Base-by-base conservation (phyloP, 1,284 basidiomycete genomes). In the Erythrobasidium hasegawianum region DNA sequence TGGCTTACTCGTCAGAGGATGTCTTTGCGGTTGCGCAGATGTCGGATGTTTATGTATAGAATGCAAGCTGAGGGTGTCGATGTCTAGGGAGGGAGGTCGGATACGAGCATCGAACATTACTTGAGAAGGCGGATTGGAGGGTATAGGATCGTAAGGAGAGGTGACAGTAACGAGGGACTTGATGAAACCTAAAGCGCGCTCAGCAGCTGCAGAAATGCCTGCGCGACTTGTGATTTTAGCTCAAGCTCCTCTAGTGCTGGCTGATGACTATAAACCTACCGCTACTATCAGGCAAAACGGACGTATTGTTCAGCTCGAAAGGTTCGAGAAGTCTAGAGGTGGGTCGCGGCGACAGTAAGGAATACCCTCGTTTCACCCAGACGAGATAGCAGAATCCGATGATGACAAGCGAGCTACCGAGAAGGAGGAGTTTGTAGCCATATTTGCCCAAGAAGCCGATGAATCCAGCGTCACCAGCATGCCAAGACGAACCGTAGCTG, bases 401-500 rank as follows among this genome's bases (percentile, higher is more conserved):
- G 45, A 67, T 33, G 38, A 67, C 58, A 1, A 67, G 24, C 1
- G 27, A 43, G 38, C 58, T 60, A 7, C 64, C 64, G 11, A 59
- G 22, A 29, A 59, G 50, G n/a, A 67, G 58, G 45, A 67, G 53
- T 7, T 50, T 29, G 29, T 67, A 59, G n/a, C 64, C 64, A 47
- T 67, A 65, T 49, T 65, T 65, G 18, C 62, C 62, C 40, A 68
- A 45, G 47, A 68, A 71, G 64, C 77, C 74, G 39, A 78, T 68
- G 59, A 77, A 76, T 10, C 73, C 76, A 0, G 77, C 77, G 59
- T 78, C 77, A 57, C 74, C 73, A 0, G 74, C 76, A 62, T 80
- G 79, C 95, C 95, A 98, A 73, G 89, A 93, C 73, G 90, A 94
- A 29, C 94, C 95, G 75, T 98, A 97, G 43, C 43, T 47, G 22